Evolutionary conservation across 805 yeast species (phyloP).

Genomic region (Candida vaughaniae): DNA sequence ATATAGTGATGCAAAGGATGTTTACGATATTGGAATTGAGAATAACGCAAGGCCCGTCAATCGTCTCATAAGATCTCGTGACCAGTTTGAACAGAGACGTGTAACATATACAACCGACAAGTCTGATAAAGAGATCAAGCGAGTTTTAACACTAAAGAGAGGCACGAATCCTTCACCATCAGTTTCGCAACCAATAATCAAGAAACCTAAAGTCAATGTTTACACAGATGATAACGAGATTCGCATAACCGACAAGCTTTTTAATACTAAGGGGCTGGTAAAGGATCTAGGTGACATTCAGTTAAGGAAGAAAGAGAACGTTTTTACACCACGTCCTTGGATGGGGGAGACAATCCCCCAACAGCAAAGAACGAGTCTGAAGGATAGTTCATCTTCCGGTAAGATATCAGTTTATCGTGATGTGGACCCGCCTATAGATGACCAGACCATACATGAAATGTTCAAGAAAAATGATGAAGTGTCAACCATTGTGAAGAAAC

Average conservation of each 20-base stretch:
- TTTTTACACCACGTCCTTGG: constrained; percentile 55
- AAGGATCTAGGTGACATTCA: constrained; percentile 49
- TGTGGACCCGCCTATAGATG: constrained; percentile 4
- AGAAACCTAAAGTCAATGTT: constrained; percentile 36
- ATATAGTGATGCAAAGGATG: constrained; percentile 53
- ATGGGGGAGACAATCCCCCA: constrained; percentile 59
- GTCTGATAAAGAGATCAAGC: constrained; percentile 10
- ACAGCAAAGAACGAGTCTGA: constrained; percentile 14
- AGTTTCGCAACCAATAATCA: constrained; percentile 1
- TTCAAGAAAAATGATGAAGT: constrained; percentile 10
- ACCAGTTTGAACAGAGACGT: constrained; percentile 44
- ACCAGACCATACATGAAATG: constrained; percentile 6
- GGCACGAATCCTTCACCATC: constrained; percentile 22
- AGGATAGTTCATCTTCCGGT: constrained; percentile 29
- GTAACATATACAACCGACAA: constrained; percentile 15
- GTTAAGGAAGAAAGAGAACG: constrained; percentile 64
- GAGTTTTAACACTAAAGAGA: constrained; percentile 34
- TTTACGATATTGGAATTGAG: constrained; percentile 58
- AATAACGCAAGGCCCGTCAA: constrained; percentile 63
- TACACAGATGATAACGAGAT: constrained; percentile 32
- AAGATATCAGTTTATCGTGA: constrained; percentile 28
- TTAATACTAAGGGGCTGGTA: constrained; percentile 31
- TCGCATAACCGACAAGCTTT: constrained; percentile 21
- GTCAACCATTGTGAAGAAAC: constrained; percentile 49
- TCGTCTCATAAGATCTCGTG: constrained; percentile 33